Base-by-base conservation (phyloP, 768 basidiomycete genomes). In the Hericium alpestre region DNA sequence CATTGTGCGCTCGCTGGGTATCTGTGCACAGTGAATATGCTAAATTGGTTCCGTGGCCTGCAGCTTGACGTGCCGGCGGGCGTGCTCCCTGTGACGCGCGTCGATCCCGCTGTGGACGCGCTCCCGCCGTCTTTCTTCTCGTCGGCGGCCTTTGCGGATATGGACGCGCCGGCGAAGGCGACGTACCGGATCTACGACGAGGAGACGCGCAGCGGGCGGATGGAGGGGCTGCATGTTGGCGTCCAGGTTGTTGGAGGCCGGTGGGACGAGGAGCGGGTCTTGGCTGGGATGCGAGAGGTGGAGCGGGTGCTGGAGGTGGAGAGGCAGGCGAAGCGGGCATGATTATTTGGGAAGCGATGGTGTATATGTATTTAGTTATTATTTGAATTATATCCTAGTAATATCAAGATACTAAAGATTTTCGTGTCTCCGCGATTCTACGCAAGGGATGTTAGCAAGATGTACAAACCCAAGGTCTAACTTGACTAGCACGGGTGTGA, bases 31-130 rank as follows among this genome's bases (percentile, higher is more conserved):
- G n/a, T n/a, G n/a, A n/a, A n/a, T n/a, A n/a, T n/a, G n/a, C n/a
- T n/a, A n/a, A n/a, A n/a, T n/a, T n/a, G n/a, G n/a, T n/a, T n/a
- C n/a, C n/a, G n/a, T 22, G 20, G 22, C 46, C 4, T 39, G 15
- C 58, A 76, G 74, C 69, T 77, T 27, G 79, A 80, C 57, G 73
- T 76, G 56, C 66, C 70, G 10, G 74, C 75, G 1, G 74, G 75
- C 11, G 73, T 74, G 20, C 69, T 79, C 63, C 79, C 79, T 0
- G 74, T 78, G 1, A 71, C 69, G 15, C 66, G 61, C 38, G 76
- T 77, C 51, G 65, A 71, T 63, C 60, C 64, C 9, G 56, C 50
- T 7, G 46, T 65, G 15, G 78, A 79, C 56, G 57, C 61, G 2
- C 63, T 71, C 37, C 25, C 32, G 32, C 32, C 32, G 32, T 7